These are phyloP conservation scores for Plantago major DNA, from an alignment of 257 asterid genomes.

Conservation along the genomic window DNA sequence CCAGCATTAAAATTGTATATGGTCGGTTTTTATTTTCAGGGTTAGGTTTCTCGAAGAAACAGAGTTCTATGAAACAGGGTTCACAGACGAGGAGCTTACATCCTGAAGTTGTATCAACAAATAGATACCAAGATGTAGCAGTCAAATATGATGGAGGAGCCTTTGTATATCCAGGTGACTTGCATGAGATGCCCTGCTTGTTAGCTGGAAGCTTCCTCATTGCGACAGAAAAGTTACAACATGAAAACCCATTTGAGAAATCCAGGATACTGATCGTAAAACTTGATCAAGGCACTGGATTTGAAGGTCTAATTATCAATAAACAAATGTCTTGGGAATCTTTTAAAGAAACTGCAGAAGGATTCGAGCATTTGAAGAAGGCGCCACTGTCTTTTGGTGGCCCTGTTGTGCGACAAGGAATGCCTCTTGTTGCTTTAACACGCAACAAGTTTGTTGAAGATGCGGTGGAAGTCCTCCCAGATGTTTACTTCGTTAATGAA, in stretches of 20 bases:
- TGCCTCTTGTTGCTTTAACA: slow-evolving; percentile 74
- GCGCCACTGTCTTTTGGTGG: slow-evolving; percentile 82
- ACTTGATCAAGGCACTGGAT: slow-evolving; percentile 51
- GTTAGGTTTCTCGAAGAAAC: slow-evolving; percentile 38
- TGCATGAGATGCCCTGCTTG: slow-evolving; percentile 44
- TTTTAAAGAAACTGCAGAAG: slow-evolving; percentile 51
- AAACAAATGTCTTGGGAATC: slow-evolving; percentile 79
- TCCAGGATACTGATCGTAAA: slow-evolving; percentile 70
- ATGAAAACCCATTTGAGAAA: slow-evolving; percentile 64
- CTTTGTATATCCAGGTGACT: slow-evolving; percentile 29
- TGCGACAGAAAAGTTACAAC: slow-evolving; percentile 70
- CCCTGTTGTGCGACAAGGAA: slow-evolving; percentile 66
- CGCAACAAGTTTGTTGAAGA: slow-evolving; percentile 34
- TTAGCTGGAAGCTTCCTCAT: slow-evolving; percentile 51
- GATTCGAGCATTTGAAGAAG: slow-evolving; percentile 44
- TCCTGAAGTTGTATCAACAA: slow-evolving; percentile 68
- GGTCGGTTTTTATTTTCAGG: slow-evolving; percentile 17
- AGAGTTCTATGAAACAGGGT: slow-evolving; percentile 22
- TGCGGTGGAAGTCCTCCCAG: slow-evolving; percentile 42
- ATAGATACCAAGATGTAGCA: slow-evolving; percentile 32
- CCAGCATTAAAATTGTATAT: not conserved
- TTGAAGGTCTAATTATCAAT: slow-evolving; percentile 70
- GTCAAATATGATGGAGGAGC: slow-evolving; percentile 30
- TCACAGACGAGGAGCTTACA: slow-evolving; percentile 29
- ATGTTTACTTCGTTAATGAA: slow-evolving; percentile 55